phyloP scores from a whole-genome alignment of 2,329 filamentous ascomycete genomes.

The Emmonsia crescens region DNA sequence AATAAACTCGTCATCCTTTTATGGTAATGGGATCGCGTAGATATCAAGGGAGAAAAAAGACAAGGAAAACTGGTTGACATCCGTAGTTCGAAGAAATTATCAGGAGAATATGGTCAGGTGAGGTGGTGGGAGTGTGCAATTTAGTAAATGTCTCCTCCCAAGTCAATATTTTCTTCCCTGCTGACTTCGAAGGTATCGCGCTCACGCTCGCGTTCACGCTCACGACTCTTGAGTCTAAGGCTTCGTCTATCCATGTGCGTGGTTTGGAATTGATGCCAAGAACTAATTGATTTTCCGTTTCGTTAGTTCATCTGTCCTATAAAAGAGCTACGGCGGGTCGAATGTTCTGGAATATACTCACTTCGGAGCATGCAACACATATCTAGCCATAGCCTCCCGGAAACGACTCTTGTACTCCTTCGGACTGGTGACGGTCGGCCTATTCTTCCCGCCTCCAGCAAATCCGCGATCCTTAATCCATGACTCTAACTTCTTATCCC shows the following conservation, averaged over 20 bases:
- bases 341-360: conserved; percentile 17
- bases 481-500: conserved; percentile 98
- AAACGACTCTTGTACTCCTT: conserved; percentile 97
- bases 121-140: neutral
- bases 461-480: conserved; percentile 98
- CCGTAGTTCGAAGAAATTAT: neutral
- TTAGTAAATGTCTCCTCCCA: neutral
- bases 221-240: conserved; percentile 1
- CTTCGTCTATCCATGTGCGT: conserved; percentile 3
- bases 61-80: neutral
- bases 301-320: neutral
- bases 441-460: conserved; percentile 64
- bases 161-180: neutral
- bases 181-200: conserved; percentile 4
- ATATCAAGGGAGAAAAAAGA: neutral
- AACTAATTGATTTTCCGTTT: conserved; percentile 4
- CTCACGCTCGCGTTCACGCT: conserved; percentile 4
- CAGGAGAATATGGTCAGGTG: neutral
- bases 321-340: neutral
- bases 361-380: conserved; percentile 45
- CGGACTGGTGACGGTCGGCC: conserved; percentile 90
- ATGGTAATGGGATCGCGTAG: neutral
- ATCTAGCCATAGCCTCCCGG: conserved; percentile 90
- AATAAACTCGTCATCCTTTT: neutral
- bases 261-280: conserved; percentile 14